These are phyloP conservation scores for Colletotrichum nymphaeae DNA, from an alignment of 2,329 filamentous ascomycete genomes.

Conservation along the genomic window DNA sequence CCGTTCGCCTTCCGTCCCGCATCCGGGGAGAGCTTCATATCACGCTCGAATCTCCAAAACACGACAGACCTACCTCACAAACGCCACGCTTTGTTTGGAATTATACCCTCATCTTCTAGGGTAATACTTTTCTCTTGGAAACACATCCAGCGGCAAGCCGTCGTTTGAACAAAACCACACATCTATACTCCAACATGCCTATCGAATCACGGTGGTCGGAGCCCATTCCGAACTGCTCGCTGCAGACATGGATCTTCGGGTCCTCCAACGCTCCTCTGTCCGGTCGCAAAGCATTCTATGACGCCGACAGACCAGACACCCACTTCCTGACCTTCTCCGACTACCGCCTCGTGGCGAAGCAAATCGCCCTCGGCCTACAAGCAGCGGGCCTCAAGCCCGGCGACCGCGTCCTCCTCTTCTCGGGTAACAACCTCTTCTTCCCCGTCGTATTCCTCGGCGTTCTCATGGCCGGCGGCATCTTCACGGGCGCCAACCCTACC, in stretches of 20 bases:
- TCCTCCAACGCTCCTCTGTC: constrained; percentile 56
- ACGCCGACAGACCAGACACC: constrained; percentile 74
- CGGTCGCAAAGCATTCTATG: constrained; percentile 65
- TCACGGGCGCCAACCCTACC: constrained; percentile 79
- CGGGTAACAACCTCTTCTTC: constrained; percentile 79
- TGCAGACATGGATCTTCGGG: constrained; percentile 68
- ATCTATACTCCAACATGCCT: constrained; percentile 49
- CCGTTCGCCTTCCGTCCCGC: background rate
- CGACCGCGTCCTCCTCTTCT: constrained; percentile 80
- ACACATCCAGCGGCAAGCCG: background rate
- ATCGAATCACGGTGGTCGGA: constrained; percentile 59
- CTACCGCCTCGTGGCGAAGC: constrained; percentile 78
- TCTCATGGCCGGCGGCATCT: constrained; percentile 82
- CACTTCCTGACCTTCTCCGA: constrained; percentile 72
- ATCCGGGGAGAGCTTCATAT: background rate
- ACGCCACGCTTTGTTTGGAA: too few relatives aligned
- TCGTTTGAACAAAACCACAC: background rate
- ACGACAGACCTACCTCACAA: too few relatives aligned
- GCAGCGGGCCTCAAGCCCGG: constrained; percentile 73
- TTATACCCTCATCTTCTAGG: background rate
- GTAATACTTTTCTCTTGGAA: background rate
- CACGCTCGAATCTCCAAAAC: too few relatives aligned
- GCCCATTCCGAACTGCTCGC: constrained; percentile 58
- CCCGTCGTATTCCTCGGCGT: constrained; percentile 77
- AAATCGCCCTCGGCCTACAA: constrained; percentile 75